Evolutionary conservation across 768 basidiomycete species (phyloP), one percentile per base, ranked within the genome.

Genomic region (Suillus tomentosus): DNA sequence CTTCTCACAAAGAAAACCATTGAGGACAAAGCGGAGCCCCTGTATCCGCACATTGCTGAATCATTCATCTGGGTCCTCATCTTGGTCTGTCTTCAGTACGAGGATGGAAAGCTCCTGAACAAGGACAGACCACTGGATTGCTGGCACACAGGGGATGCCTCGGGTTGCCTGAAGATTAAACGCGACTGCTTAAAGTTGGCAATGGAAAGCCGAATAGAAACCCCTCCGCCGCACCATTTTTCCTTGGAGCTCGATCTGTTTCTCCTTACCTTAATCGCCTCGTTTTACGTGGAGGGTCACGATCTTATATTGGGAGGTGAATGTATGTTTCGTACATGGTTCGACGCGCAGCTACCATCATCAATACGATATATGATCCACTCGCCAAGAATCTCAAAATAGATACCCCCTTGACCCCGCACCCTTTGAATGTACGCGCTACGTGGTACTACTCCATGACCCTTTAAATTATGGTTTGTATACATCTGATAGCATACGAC

Each of bases 1-100:
- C 64, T 77, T 36, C 65, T 79, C 31, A 63, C 40, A 8, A 34
- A 68, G 1, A 61, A 61, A 10, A 57, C 40, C 22, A 67, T 59
- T 54, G 56, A 65, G 10, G 71, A 72, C 22, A 57, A 67, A 27
- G 58, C 71, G 5, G 5, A 56, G 19, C 71, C 67, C 22, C 47
- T 61, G 7, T 79, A 79, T 43, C 67, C 70, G 22, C 75, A 79
- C 61, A 76, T 79, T 47, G 43, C 70, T n/a, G 77, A 79, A 63
- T 70, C 78, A 13, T 74, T 77, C 53, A 61, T 70, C 3, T 79
- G 77, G 74, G 69, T 72, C 27, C 63, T 74, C 5, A 31, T 58
- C 4, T 74, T 67, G 64, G 55, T 70, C 9, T 66, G 17, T 31
- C 15, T 34, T 34, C 51, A 31, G 17, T 34, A 61, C 19, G 47